phyloP scores from a whole-genome alignment of 106 monocot genomes.

The Xerophyta viscosa region DNA sequence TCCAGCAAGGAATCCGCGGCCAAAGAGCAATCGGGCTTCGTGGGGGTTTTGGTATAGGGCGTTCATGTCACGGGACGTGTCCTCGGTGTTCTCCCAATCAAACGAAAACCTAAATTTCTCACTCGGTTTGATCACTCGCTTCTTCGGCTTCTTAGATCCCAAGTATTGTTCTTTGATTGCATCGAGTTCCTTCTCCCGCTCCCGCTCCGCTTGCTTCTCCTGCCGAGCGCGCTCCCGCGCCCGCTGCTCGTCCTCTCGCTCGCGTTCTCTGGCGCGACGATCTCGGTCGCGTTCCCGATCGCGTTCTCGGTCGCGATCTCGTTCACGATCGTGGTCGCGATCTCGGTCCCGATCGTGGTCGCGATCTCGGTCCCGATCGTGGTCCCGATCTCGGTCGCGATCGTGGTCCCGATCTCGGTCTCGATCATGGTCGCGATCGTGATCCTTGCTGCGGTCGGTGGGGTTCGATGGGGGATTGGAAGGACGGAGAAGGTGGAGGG shows the following conservation, averaged over 20 bases:
- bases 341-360: constrained; percentile 40
- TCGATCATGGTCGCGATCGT: constrained; percentile 23
- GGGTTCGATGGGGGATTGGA: constrained; percentile 12
- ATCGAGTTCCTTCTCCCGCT: constrained; percentile 89
- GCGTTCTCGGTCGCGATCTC: constrained; percentile 16
- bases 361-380: constrained; percentile 22
- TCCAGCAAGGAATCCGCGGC: constrained; percentile 84
- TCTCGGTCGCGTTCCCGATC: constrained; percentile 19
- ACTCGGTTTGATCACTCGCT: constrained; percentile 91
- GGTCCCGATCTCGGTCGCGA: constrained; percentile 11
- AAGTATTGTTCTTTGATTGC: constrained; percentile 94
- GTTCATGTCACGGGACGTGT: constrained; percentile 96
- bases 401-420: constrained; percentile 24
- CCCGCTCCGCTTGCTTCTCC: constrained; percentile 81
- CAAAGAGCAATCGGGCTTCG: constrained; percentile 84
- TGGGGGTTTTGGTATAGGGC: constrained; percentile 84
- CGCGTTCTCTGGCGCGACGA: constrained; percentile 17
- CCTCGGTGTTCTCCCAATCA: constrained; percentile 99
- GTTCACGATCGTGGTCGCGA: constrained; percentile 13
- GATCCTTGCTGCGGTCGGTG: constrained; percentile 1
- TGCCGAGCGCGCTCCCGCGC: constrained; percentile 26
- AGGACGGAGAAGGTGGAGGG: constrained; percentile 17
- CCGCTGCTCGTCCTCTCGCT: constrained; percentile 24
- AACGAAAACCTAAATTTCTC: constrained; percentile 99
- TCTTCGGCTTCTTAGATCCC: constrained; percentile 95